Evolutionary conservation across 192 early-diverging fungal species (phyloP), one percentile per base, ranked within the genome.

Genomic region (Dimargaris verticillata): DNA sequence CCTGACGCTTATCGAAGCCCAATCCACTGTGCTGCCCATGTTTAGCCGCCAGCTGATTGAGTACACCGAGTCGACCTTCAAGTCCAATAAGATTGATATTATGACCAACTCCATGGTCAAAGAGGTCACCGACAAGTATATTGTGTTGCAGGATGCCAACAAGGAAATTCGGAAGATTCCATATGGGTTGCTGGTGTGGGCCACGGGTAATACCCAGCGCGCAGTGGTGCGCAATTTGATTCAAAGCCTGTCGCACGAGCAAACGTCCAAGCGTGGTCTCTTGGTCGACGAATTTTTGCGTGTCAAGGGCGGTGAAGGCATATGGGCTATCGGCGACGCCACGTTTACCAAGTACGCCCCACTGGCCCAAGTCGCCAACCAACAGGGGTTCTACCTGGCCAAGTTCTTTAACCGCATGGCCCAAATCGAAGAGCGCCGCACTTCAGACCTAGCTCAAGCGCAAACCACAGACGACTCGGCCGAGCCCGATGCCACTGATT

Each of bases 361-460:
- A 10, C 87, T 86, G 17, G 93, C 93, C 10, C 93, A 96, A 71
- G 81, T 97, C 28, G 93, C 93, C 9, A 78, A 81, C 33, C 81
- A 91, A 63, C 91, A 97, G 68, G 91, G 93, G 25, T 76, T 76
- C 44, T 97, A 92, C 75, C 77, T 97, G 49, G 83, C 89, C 25
- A 68, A 74, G 22, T 70, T 82, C 13, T 83, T 97, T 69, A 81
- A 84, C 62, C 63, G 64, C 28, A 65, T 92, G 64, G 79, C 67
- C 44, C 70, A 66, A 15, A 72, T 54, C 12, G 67, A 63, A 43
- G 14, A 12, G 33, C 33, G 33, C 33, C 33, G 33, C 33, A 38
- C 33, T 7, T 2, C 33, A 38, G 33, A 38, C 33, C 33, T 38
- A 38, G 49, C 9, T 26, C 14, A 10, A 51, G 22, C 9, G 18